A percentile compares a stretch with the other conserved stretches of the same genome.
Conservation (phyloP, 2,329 filamentous ascomycete genomes). For the Diaporthe sp. region DNA sequence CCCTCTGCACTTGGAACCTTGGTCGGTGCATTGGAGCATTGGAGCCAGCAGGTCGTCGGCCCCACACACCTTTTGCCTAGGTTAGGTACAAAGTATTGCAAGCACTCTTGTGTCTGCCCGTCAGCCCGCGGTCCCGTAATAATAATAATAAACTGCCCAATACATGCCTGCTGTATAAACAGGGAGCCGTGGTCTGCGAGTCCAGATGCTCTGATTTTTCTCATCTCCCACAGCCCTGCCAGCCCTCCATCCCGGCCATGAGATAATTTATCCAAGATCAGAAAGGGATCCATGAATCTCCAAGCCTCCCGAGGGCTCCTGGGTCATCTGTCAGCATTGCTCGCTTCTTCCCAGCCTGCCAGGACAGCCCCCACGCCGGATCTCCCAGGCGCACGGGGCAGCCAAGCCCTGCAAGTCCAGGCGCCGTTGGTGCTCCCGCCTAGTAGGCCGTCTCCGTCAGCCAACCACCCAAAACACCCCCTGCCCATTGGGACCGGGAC, state of each 20-base stretch:
- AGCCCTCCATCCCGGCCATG: constrained; percentile 10
- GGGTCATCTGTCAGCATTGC: constrained; percentile 3
- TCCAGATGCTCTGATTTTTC: constrained; percentile 12
- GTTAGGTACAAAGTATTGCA: background rate
- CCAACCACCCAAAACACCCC: constrained; percentile 21
- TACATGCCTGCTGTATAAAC: constrained; percentile 8
- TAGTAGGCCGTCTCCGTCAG: constrained; percentile 11
- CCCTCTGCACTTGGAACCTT: background rate
- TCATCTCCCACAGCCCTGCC: constrained; percentile 26
- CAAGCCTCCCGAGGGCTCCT: background rate
- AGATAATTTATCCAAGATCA: constrained; percentile 26
- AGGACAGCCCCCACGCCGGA: background rate
- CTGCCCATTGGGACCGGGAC: constrained; percentile 10
- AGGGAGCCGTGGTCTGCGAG: constrained; percentile 16
- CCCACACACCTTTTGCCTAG: background rate
- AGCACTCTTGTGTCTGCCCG: background rate
- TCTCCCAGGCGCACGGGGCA: constrained; percentile 25
- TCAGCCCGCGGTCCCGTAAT: constrained; percentile 26
- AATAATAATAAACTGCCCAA: background rate
- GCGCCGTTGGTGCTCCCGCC: constrained; percentile 25
- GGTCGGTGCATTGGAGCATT: background rate
- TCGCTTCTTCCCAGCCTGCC: background rate
- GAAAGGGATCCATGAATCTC: constrained; percentile 10
- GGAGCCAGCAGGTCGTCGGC: background rate
- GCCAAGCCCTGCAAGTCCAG: constrained; percentile 18